Conservation (phyloP, 2,329 filamentous ascomycete species). For the Hansfordia pulvinata region DNA sequence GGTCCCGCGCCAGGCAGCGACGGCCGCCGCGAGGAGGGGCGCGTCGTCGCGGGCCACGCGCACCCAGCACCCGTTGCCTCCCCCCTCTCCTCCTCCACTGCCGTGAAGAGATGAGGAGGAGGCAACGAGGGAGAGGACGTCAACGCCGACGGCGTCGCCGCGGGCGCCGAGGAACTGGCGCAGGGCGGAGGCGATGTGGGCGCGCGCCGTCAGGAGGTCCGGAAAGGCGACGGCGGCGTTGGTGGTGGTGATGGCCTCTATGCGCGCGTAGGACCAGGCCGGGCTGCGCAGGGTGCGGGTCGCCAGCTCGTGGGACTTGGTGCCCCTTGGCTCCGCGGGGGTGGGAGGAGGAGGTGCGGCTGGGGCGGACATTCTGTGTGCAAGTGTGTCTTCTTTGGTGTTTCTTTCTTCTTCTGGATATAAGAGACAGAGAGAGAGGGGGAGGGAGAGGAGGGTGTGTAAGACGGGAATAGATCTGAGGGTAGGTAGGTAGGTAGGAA, state of each 20-base stretch:
- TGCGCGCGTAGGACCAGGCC: slow-evolving; percentile 41
- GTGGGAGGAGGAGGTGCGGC: slow-evolving; percentile 6
- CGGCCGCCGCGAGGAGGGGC: slow-evolving; percentile 44
- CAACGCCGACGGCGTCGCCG: slow-evolving; percentile 53
- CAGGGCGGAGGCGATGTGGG: slow-evolving; percentile 50
- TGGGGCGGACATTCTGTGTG: too few species aligned
- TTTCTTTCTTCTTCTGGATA: too few species aligned
- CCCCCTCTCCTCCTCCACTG: too few species aligned
- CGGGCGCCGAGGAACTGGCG: slow-evolving; percentile 56
- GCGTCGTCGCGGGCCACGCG: slow-evolving; percentile 49
- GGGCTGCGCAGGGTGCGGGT: slow-evolving; percentile 36
- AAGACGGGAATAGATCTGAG: too few species aligned
- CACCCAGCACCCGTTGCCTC: slow-evolving; percentile 45
- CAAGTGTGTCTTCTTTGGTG: too few species aligned
- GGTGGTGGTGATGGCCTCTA: slow-evolving; percentile 28
- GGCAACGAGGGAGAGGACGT: too few species aligned
- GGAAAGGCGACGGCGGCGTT: slow-evolving; percentile 18
- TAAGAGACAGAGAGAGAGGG: too few species aligned
- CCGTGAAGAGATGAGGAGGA: too few species aligned
- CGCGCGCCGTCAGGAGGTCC: slow-evolving; percentile 48
- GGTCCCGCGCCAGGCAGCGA: slow-evolving; percentile 49
- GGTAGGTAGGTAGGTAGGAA: too few species aligned
- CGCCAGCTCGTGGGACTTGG: slow-evolving; percentile 33
- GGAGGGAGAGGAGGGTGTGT: too few species aligned
- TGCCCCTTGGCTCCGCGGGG: slow-evolving; percentile 11